Conservation (phyloP, 495 filamentous ascomycete genomes). For the Aspergillus homomorphus region DNA sequence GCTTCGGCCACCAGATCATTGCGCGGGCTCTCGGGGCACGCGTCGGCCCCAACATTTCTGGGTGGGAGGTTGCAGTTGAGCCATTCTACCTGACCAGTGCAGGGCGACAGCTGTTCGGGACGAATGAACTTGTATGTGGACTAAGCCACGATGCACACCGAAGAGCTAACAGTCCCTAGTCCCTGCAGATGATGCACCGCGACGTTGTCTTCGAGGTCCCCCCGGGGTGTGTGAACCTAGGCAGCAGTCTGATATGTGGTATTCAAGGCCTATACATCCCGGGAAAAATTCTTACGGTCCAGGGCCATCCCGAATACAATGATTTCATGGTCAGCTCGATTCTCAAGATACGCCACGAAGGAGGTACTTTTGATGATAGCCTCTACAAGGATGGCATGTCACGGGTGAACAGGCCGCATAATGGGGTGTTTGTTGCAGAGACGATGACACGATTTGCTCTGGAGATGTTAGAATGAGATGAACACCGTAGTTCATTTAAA, state of each 20-base stretch:
- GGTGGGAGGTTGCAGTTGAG: constrained; percentile 77
- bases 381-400: constrained; percentile 58
- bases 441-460: constrained; percentile 42
- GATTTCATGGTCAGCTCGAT: constrained; percentile 66
- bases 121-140: constrained; percentile 57
- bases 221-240: constrained; percentile 58
- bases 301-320: constrained; percentile 88
- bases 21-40: constrained; percentile 67
- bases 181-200: constrained; percentile 83
- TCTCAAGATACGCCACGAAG: constrained; percentile 46
- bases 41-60: constrained; percentile 57
- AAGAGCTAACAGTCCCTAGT: constrained; percentile 35
- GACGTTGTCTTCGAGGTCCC: constrained; percentile 70
- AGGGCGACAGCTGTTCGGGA: constrained; percentile 67
- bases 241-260: constrained; percentile 57
- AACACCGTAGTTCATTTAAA: not conserved
- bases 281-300: constrained; percentile 62
- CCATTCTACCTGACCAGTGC: constrained; percentile 60
- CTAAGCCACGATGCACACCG: not conserved
- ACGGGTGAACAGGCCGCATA: constrained; percentile 61
- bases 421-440: constrained; percentile 62
- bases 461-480: not conserved
- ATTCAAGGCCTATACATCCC: constrained; percentile 75
- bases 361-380: constrained; percentile 63
- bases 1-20: constrained; percentile 91